Conservation (phyloP, 495 filamentous ascomycete species). For the Hypoxylon cercidicola region DNA sequence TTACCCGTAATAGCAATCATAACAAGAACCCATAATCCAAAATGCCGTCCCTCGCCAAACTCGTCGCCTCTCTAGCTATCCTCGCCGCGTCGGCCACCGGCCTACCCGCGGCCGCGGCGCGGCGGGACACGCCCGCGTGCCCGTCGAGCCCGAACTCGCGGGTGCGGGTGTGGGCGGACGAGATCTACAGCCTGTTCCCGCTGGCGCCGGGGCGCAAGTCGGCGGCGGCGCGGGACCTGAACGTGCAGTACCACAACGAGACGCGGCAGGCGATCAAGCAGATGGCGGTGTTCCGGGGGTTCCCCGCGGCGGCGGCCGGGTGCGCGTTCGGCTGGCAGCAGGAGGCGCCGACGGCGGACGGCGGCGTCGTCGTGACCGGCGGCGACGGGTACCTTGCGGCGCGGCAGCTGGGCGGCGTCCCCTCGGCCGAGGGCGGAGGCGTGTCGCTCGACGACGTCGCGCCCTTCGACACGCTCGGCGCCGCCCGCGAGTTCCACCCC, state of each 20-base stretch:
- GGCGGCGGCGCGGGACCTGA: slow-evolving; percentile 5
- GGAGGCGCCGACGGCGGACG: slow-evolving; percentile 7
- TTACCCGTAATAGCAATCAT: too few relatives aligned
- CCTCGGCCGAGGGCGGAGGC: not conserved
- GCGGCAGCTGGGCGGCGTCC: slow-evolving; percentile 21
- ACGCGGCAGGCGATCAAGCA: slow-evolving; percentile 17
- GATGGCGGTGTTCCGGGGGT: slow-evolving; percentile 11
- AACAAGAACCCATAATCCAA: not conserved
- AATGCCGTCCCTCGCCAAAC: slow-evolving; percentile 19
- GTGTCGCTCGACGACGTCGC: slow-evolving; percentile 11
- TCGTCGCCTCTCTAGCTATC: slow-evolving; percentile 5
- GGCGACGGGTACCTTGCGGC: slow-evolving; percentile 16
- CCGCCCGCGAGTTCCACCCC: slow-evolving; percentile 5
- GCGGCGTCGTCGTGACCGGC: slow-evolving; percentile 16
- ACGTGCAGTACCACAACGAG: slow-evolving; percentile 29
- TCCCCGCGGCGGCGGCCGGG: slow-evolving; percentile 10
- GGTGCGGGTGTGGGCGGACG: slow-evolving; percentile 13
- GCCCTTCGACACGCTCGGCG: slow-evolving; percentile 2
- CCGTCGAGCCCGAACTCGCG: slow-evolving; percentile 3
- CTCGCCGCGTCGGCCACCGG: slow-evolving; percentile 1
- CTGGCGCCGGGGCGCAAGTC: not conserved
- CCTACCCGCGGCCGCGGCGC: not conserved
- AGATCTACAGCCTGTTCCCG: slow-evolving; percentile 19
- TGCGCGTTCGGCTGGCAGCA: slow-evolving; percentile 30
- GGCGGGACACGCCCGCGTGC: not conserved